A percentile compares a stretch with the other conserved stretches of the same genome.
phyloP scores from a whole-genome alignment of 2,329 filamentous ascomycete species.

The Botrytis galanthina region DNA sequence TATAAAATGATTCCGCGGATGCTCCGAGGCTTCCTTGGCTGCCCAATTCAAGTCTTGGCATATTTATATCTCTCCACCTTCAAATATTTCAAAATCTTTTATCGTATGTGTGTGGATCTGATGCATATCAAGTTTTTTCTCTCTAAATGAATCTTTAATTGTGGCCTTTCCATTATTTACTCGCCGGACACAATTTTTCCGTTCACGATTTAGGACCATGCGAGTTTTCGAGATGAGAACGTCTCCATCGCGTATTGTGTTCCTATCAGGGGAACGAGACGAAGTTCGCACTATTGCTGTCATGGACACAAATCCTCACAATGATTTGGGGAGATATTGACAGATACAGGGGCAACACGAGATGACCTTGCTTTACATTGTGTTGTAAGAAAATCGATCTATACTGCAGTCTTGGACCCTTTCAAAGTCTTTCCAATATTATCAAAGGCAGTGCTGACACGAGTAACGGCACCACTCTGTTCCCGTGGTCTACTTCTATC shows the following conservation, averaged over 20 bases:
- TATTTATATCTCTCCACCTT: background rate
- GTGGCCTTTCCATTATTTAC: background rate
- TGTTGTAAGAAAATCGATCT: background rate
- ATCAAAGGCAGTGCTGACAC: background rate
- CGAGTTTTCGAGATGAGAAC: background rate
- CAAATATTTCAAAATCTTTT: background rate
- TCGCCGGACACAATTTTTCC: background rate
- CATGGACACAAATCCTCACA: background rate
- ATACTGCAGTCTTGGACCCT: background rate
- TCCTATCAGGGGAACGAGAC: background rate
- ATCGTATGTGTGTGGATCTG: background rate
- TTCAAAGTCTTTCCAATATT: background rate
- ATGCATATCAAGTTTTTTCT: background rate
- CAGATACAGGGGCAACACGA: slow-evolving; percentile 3
- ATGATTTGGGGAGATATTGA: background rate
- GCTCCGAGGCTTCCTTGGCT: background rate
- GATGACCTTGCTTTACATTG: background rate
- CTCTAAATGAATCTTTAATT: no score
- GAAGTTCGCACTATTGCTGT: background rate
- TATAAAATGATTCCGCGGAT: background rate
- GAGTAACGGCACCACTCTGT: background rate
- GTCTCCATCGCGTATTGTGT: background rate
- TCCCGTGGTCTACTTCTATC: background rate
- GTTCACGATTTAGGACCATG: background rate
- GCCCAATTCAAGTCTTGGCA: background rate